Evolutionary conservation across 2,329 filamentous ascomycete genomes (phyloP).

Genomic region (Ophiostoma sp.): DNA sequence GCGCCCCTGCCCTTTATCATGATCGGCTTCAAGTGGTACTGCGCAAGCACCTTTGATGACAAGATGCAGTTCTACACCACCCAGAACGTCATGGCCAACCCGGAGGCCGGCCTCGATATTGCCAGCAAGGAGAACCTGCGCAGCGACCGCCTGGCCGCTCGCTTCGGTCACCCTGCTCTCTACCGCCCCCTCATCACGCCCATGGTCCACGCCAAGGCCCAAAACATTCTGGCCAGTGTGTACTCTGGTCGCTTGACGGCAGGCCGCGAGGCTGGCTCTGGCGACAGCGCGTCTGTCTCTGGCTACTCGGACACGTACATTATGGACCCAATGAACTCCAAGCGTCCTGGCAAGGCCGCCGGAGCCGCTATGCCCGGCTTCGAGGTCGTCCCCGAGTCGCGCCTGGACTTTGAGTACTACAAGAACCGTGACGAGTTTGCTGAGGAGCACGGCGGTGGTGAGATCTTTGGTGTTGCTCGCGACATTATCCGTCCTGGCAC

Average conservation of each 20-base stretch:
- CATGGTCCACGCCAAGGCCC: constrained; percentile 91
- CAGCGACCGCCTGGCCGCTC: constrained; percentile 69
- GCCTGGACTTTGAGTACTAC: constrained; percentile 88
- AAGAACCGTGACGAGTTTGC: constrained; percentile 88
- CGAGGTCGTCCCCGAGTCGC: constrained; percentile 82
- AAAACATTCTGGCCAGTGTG: constrained; percentile 80
- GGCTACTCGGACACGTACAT: constrained; percentile 81
- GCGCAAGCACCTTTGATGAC: constrained; percentile 71
- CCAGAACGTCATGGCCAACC: constrained; percentile 52
- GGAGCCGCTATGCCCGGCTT: constrained; percentile 64
- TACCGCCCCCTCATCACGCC: constrained; percentile 88
- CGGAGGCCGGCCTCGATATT: constrained; percentile 46
- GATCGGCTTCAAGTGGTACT: constrained; percentile 84
- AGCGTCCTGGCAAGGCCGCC: constrained; percentile 49
- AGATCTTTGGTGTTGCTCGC: constrained; percentile 60
- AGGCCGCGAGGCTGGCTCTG: constrained; percentile 59
- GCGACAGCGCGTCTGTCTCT: constrained; percentile 59
- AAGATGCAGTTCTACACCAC: constrained; percentile 80
- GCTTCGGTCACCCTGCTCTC: constrained; percentile 88
- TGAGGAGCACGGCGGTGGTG: constrained; percentile 79
- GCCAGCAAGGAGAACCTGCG: constrained; percentile 54
- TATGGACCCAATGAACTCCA: constrained; percentile 76
- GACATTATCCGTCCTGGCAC: constrained; percentile 64
- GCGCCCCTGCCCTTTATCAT: constrained; percentile 77
- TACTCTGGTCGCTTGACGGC: constrained; percentile 79